These are phyloP conservation scores for Zopfia rhizophila DNA, from an alignment of 2,329 filamentous ascomycete species.

Conservation along the genomic window DNA sequence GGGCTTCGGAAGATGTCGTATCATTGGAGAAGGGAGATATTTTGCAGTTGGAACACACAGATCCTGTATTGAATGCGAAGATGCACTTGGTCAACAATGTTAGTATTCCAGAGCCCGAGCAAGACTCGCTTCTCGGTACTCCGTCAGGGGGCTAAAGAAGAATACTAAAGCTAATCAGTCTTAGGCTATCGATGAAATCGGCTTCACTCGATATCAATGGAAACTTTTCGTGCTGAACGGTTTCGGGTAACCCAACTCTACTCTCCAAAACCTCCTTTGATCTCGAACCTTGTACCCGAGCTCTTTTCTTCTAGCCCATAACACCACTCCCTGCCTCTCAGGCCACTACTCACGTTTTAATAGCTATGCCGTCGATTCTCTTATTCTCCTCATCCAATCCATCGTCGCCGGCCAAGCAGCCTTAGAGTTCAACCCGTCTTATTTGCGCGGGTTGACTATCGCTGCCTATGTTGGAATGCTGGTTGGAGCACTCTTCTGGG, in stretches of 20 bases:
- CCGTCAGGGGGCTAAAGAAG: neutral
- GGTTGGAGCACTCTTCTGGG: constrained; percentile 74
- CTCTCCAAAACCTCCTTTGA: neutral
- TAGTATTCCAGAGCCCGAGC: no score
- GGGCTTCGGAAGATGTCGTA: constrained; percentile 2
- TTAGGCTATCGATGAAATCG: constrained; percentile 63
- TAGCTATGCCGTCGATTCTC: constrained; percentile 67
- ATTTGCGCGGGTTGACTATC: constrained; percentile 68
- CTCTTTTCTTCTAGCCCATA: no score
- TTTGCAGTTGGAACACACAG: constrained; percentile 66
- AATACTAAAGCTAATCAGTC: neutral
- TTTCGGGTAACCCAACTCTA: constrained; percentile 58
- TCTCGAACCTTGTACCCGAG: neutral
- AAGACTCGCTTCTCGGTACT: no score
- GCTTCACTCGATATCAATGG: constrained; percentile 65
- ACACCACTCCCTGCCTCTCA: neutral
- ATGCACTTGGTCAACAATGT: constrained; percentile 77
- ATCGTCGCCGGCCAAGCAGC: constrained; percentile 69
- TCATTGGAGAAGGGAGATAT: constrained; percentile 60
- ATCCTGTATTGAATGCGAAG: constrained; percentile 71
- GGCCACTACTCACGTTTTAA: neutral
- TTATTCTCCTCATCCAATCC: constrained; percentile 69
- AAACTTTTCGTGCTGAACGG: constrained; percentile 70
- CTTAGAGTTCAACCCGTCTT: constrained; percentile 68
- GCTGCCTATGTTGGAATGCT: constrained; percentile 68